Evolutionary conservation across 2,329 filamentous ascomycete genomes (phyloP).

Genomic region (Aphanocladium album): DNA sequence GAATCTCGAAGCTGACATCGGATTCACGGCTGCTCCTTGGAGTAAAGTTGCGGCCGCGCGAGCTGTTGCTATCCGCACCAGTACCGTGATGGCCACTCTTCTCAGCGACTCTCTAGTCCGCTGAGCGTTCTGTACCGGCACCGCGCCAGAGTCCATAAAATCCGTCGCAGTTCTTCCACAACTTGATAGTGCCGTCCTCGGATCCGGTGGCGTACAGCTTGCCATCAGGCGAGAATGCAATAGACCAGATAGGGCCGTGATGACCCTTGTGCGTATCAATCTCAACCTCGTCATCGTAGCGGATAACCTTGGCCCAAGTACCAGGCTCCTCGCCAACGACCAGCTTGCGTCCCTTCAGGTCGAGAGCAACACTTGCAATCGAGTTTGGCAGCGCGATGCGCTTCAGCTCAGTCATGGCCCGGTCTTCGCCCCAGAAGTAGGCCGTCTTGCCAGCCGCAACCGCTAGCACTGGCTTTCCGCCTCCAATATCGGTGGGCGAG

Average conservation of each 20-base stretch:
- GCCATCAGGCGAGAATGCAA: conserved; percentile 89
- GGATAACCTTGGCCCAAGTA: conserved; percentile 94
- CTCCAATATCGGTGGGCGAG: conserved; percentile 57
- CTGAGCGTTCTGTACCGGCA: conserved; percentile 35
- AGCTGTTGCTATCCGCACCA: not conserved
- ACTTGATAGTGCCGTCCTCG: conserved; percentile 95
- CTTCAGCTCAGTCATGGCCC: conserved; percentile 70
- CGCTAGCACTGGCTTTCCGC: conserved; percentile 68
- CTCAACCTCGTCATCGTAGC: conserved; percentile 78
- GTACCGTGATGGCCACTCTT: not conserved
- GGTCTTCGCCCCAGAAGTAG: conserved; percentile 80
- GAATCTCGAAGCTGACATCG: conserved; percentile 10
- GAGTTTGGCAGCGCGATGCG: conserved; percentile 75
- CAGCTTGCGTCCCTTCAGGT: conserved; percentile 73
- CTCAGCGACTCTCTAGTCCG: conserved; percentile 30
- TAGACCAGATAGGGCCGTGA: conserved; percentile 95
- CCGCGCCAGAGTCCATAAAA: conserved; percentile 61
- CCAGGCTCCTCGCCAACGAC: conserved; percentile 88
- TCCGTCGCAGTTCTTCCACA: conserved; percentile 70
- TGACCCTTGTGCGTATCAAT: conserved; percentile 94
- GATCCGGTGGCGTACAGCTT: conserved; percentile 95
- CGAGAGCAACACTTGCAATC: conserved; percentile 84
- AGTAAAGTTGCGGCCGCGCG: conserved; percentile 9
- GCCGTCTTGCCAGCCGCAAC: conserved; percentile 92
- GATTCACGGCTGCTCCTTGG: conserved; percentile 10